phyloP scores from a whole-genome alignment of 371 early-diverging fungal genomes.

The Lichtheimia ornata region DNA sequence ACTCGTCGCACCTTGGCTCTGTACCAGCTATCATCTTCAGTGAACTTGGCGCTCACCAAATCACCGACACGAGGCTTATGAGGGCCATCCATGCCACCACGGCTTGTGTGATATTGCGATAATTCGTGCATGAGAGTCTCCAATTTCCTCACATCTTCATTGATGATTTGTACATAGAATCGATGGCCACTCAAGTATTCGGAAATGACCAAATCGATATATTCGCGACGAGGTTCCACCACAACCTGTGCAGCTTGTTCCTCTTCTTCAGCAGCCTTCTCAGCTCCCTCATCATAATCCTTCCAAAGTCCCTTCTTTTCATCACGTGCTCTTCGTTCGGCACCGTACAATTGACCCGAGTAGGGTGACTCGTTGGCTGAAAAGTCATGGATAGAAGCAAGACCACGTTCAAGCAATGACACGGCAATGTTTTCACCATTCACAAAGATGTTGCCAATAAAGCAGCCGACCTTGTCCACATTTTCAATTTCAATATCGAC shows the following conservation, averaged over 20 bases:
- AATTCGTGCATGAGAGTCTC: slow-evolving; percentile 86
- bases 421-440: slow-evolving; percentile 68
- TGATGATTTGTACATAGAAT: slow-evolving; percentile 80
- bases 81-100: slow-evolving; percentile 19
- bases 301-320: slow-evolving; percentile 62
- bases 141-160: slow-evolving; percentile 69
- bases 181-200: slow-evolving; percentile 74
- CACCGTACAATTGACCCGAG: slow-evolving; percentile 69
- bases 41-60: slow-evolving; percentile 80
- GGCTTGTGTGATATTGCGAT: slow-evolving; percentile 58
- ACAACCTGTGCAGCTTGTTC: slow-evolving; percentile 25
- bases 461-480: slow-evolving; percentile 88
- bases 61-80: slow-evolving; percentile 73
- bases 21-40: slow-evolving; percentile 88
- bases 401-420: slow-evolving; percentile 74
- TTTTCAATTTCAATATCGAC: slow-evolving; percentile 80
- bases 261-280: slow-evolving; percentile 34
- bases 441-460: slow-evolving; percentile 83
- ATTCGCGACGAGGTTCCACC: slow-evolving; percentile 63
- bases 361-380: slow-evolving; percentile 82
- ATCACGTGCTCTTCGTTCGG: slow-evolving; percentile 78
- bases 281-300: slow-evolving; percentile 37
- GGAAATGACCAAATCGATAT: slow-evolving; percentile 81
- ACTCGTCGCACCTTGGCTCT: slow-evolving; percentile 83
- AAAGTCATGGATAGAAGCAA: slow-evolving; percentile 81